A percentile compares a stretch with the other conserved stretches of the same genome.
These are phyloP conservation scores for Hanseniaspora hatyaiensis DNA, from an alignment of 805 yeast genomes.

Conservation along the genomic window DNA sequence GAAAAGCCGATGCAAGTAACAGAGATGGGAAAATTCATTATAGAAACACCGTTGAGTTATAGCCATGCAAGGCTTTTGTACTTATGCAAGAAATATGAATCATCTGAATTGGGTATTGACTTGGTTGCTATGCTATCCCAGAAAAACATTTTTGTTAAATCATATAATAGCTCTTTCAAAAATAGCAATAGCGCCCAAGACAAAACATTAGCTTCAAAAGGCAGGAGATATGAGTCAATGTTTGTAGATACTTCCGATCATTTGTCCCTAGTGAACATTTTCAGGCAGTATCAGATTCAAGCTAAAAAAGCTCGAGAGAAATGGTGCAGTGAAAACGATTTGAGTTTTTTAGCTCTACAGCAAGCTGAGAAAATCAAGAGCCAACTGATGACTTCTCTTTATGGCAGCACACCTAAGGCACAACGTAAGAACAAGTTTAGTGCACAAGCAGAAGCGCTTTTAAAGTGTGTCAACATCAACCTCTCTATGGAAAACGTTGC, in stretches of 20 bases:
- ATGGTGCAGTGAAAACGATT: conserved; percentile 7
- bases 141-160: neutral
- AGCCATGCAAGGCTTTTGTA: conserved; percentile 4
- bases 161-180: too few species aligned
- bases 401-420: too few species aligned
- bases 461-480: neutral
- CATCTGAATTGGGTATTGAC: neutral
- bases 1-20: neutral
- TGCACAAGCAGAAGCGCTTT: neutral
- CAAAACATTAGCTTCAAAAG: neutral
- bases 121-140: conserved; percentile 10
- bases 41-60: conserved; percentile 1
- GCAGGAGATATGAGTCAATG: neutral
- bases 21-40: conserved; percentile 10
- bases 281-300: conserved; percentile 2
- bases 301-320: neutral
- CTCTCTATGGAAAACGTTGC: conserved; percentile 4
- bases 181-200: too few species aligned
- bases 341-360: neutral
- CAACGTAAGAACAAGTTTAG: too few species aligned
- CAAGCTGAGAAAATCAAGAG: neutral
- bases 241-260: conserved; percentile 8
- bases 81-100: neutral
- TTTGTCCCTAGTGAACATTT: conserved; percentile 11
- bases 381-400: too few species aligned